Percentiles rank a stretch among this genome's conserved stretches.
phyloP scores from a whole-genome alignment of 306 rosid genomes.

The Dalbergia cochinchinensis region DNA sequence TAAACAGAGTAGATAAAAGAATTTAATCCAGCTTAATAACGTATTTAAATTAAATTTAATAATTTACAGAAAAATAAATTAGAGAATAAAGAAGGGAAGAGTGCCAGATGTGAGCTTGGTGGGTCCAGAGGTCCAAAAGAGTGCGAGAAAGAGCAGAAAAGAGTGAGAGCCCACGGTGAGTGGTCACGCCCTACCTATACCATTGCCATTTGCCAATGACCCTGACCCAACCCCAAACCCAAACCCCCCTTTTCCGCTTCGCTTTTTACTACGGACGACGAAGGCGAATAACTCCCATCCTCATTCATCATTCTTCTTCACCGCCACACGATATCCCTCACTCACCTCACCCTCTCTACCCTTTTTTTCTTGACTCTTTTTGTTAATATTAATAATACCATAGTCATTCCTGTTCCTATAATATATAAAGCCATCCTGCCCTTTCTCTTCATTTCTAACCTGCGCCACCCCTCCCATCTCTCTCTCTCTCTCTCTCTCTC shows the following conservation, averaged over 20 bases:
- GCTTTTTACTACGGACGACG: conserved; percentile 16
- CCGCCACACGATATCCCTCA: conserved; percentile 55
- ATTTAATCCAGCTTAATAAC: no score
- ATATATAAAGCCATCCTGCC: conserved; percentile 46
- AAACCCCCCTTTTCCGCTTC: conserved; percentile 8
- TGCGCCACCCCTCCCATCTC: conserved; percentile 53
- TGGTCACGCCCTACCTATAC: conserved; percentile 18
- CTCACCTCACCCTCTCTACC: conserved; percentile 29
- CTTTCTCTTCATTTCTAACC: conserved; percentile 38
- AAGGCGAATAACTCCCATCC: conserved; percentile 61
- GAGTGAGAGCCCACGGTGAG: conserved; percentile 45
- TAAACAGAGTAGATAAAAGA: no score
- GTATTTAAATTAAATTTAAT: no score
- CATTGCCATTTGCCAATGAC: no score
- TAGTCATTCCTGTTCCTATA: not conserved
- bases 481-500: conserved; percentile 30
- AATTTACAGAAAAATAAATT: no score
- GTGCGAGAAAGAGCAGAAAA: conserved; percentile 40
- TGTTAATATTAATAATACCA: not conserved
- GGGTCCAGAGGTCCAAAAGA: conserved; percentile 47
- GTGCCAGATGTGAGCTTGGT: conserved; percentile 38
- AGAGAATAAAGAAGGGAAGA: not conserved
- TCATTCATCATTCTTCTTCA: conserved; percentile 48
- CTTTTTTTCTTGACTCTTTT: not conserved
- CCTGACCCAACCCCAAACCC: not conserved